Percentiles rank a stretch among this genome's conserved stretches.
Evolutionary conservation across 352 stramenopile species (phyloP).

Genomic region (Phytophthora colocasiae): DNA sequence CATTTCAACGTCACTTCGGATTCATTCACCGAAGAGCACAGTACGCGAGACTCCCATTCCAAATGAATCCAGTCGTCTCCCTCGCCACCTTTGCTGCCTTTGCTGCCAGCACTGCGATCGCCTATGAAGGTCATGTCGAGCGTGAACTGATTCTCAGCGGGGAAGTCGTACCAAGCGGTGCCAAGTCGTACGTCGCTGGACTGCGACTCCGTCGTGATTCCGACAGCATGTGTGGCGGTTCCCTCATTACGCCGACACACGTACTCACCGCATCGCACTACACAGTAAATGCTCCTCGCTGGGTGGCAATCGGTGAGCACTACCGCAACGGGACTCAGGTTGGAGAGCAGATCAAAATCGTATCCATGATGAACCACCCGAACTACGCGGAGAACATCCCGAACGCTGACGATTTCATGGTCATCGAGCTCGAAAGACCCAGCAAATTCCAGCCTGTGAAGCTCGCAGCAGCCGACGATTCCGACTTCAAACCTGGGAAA

Average conservation of each 20-base stretch:
- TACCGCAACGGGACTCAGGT: constrained; percentile 22
- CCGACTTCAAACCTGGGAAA: constrained; percentile 33
- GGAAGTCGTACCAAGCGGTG: constrained; percentile 35
- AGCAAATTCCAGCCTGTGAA: constrained; percentile 43
- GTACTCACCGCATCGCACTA: constrained; percentile 24
- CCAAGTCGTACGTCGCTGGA: constrained; percentile 41
- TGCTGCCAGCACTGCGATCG: not conserved
- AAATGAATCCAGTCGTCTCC: constrained; percentile 3
- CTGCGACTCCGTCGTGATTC: constrained; percentile 12
- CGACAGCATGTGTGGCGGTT: constrained; percentile 17
- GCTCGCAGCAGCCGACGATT: constrained; percentile 31
- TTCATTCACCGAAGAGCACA: constrained; percentile 5
- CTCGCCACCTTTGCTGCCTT: not conserved
- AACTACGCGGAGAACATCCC: constrained; percentile 18
- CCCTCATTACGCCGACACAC: constrained; percentile 22
- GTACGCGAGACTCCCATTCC: not conserved
- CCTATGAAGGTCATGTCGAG: not conserved
- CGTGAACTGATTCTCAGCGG: constrained; percentile 45
- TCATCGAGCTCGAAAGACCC: constrained; percentile 49
- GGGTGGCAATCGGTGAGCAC: constrained; percentile 10
- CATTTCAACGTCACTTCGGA: constrained; percentile 11
- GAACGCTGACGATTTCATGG: constrained; percentile 39
- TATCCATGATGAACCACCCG: constrained; percentile 23
- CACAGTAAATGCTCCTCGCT: not conserved
- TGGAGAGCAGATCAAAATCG: constrained; percentile 24